These are phyloP conservation scores for Pseudogymnoascus sp. DNA, from an alignment of 2,329 filamentous ascomycete species.

Conservation along the genomic window DNA sequence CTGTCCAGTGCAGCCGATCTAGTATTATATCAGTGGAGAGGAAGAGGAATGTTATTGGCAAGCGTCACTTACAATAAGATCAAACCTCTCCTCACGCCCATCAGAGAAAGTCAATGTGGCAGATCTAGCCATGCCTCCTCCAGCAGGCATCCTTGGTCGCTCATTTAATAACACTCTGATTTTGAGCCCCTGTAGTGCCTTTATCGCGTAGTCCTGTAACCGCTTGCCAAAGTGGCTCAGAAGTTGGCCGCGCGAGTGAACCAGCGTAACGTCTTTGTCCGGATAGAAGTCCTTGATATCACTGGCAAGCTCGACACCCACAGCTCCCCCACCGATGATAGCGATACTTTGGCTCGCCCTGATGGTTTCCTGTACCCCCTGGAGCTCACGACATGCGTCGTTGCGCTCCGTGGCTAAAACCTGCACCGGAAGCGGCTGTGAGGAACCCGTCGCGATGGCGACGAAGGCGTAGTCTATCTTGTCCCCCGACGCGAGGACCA, in stretches of 20 bases:
- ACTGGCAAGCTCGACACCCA: constrained; percentile 40
- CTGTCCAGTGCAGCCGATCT: constrained; percentile 42
- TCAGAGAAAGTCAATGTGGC: constrained; percentile 26
- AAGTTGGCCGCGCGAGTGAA: constrained; percentile 38
- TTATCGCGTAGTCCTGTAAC: constrained; percentile 31
- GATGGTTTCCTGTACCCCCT: constrained; percentile 27
- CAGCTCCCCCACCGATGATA: constrained; percentile 38
- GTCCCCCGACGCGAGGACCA: constrained; percentile 30
- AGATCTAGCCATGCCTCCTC: constrained; percentile 13
- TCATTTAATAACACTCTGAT: constrained; percentile 34
- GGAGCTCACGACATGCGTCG: constrained; percentile 27
- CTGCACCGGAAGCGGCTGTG: constrained; percentile 27
- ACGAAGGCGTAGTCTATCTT: constrained; percentile 34
- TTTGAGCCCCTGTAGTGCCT: constrained; percentile 30
- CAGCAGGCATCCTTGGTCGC: constrained; percentile 17
- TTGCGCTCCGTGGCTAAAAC: constrained; percentile 24
- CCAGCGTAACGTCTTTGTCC: constrained; percentile 37
- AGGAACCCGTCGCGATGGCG: constrained; percentile 36
- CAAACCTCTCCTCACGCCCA: constrained; percentile 28
- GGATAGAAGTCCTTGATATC: constrained; percentile 41
- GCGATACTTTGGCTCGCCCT: constrained; percentile 23
- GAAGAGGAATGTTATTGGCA: constrained; percentile 7
- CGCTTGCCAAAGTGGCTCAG: constrained; percentile 34
- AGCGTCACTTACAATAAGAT: constrained; percentile 31
- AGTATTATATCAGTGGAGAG: constrained; percentile 10